A percentile compares a stretch with the other conserved stretches of the same genome.
Conservation (phyloP, 257 asterid genomes). For the Asclepias syriaca region DNA sequence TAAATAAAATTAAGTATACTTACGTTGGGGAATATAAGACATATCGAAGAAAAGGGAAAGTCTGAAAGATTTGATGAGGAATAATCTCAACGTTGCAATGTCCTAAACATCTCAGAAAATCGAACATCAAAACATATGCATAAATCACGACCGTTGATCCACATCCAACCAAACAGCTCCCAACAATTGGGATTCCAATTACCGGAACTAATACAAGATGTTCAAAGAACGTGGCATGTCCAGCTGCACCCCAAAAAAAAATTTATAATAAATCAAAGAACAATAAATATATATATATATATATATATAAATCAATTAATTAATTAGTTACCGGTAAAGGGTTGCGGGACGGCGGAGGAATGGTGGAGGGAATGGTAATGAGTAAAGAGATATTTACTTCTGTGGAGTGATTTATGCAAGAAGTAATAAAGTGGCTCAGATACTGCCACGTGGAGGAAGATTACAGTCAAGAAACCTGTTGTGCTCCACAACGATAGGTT, state of each 20-base stretch:
- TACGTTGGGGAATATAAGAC: conserved; percentile 79
- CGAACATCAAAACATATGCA: conserved; percentile 56
- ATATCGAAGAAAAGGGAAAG: conserved; percentile 53
- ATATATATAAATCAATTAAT: too few species aligned
- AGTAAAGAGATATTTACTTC: conserved; percentile 40
- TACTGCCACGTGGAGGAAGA: conserved; percentile 45
- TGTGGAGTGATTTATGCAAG: conserved; percentile 65
- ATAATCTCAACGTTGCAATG: conserved; percentile 77
- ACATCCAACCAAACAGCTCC: conserved; percentile 47
- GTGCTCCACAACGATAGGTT: conserved; percentile 48
- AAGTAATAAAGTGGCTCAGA: conserved; percentile 79
- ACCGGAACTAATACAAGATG: conserved; percentile 51
- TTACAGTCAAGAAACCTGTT: conserved; percentile 43
- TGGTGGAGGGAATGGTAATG: conserved; percentile 76
- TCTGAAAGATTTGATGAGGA: conserved; percentile 63
- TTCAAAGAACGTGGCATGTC: conserved; percentile 67
- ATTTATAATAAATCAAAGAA: neutral
- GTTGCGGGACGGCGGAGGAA: conserved; percentile 71
- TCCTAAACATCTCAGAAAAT: conserved; percentile 70
- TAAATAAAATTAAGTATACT: conserved; percentile 18
- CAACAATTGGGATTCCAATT: conserved; percentile 62
- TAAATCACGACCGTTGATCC: conserved; percentile 70
- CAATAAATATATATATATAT: neutral
- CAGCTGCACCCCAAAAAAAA: conserved; percentile 49
- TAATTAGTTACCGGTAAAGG: conserved; percentile 53